Evolutionary conservation across 768 basidiomycete genomes (phyloP).

Genomic region (Rhodosporidiobolus sp.): DNA sequence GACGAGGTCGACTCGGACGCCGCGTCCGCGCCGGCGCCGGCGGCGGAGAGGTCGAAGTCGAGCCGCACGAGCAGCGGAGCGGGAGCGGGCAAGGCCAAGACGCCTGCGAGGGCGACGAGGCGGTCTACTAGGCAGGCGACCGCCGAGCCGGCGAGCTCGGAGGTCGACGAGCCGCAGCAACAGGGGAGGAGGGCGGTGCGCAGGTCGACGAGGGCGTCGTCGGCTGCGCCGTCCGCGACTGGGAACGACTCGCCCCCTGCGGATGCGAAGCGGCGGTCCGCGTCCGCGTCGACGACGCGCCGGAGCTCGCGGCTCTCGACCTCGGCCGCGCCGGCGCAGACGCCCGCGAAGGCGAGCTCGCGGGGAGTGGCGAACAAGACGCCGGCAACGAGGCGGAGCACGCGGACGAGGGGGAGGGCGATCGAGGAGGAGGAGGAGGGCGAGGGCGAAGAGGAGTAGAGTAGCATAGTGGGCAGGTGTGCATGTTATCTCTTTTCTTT

Average conservation of each 20-base stretch:
- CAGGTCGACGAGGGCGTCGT: background rate
- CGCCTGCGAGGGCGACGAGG: background rate
- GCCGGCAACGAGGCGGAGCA: background rate
- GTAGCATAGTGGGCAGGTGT: no score
- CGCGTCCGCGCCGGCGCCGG: background rate
- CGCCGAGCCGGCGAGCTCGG: background rate
- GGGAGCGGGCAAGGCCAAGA: background rate
- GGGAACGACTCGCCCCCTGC: background rate
- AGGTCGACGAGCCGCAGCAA: background rate
- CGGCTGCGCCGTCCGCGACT: background rate
- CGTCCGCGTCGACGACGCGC: background rate
- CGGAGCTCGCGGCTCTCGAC: background rate
- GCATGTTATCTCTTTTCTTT: no score
- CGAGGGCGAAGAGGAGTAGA: background rate
- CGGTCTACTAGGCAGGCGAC: background rate
- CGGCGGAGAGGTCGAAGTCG: no score
- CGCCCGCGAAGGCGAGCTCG: background rate
- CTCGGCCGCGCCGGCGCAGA: no score
- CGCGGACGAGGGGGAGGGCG: background rate
- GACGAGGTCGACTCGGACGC: background rate
- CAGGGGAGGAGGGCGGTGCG: background rate
- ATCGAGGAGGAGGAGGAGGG: constrained; percentile 3
- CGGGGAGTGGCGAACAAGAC: no score
- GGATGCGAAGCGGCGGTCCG: no score
- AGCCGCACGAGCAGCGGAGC: background rate